phyloP scores from a whole-genome alignment of 169 alveolate species.

The Babesia bigemina region DNA sequence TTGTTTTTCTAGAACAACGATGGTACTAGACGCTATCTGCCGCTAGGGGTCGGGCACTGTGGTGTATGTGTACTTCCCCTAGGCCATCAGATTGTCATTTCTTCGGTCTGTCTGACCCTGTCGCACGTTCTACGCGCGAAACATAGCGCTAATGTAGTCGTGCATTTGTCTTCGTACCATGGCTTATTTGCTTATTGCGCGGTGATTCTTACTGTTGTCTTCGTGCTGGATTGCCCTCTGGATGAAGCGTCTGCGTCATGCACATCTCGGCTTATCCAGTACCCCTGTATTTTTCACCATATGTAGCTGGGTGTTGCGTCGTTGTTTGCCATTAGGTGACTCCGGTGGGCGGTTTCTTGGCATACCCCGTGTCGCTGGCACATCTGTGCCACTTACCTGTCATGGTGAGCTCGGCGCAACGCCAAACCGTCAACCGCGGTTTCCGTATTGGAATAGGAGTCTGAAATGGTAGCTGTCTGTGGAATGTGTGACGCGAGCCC shows the following conservation, averaged over 20 bases:
- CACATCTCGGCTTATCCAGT: neutral
- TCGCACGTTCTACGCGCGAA: neutral
- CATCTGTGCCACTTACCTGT: neutral
- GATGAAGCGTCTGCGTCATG: neutral
- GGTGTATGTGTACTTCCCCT: no score
- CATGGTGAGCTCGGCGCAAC: no score
- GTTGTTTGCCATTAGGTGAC: neutral
- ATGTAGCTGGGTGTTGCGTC: neutral
- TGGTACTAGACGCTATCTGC: no score
- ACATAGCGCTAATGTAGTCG: neutral
- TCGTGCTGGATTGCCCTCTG: neutral
- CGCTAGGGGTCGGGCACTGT: no score
- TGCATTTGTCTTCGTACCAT: neutral
- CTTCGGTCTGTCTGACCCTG: neutral
- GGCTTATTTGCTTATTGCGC: neutral
- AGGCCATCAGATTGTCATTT: no score
- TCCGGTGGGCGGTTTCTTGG: neutral
- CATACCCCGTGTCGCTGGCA: slow-evolving; percentile 6
- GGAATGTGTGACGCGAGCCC: slow-evolving; percentile 31
- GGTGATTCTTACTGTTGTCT: neutral
- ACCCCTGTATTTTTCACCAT: neutral
- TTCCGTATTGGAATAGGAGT: no score
- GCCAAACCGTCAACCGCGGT: no score
- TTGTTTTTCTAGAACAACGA: neutral
- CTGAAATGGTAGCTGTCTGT: neutral